Conservation (phyloP, 2,329 filamentous ascomycete genomes). For the Davidsoniella virescens region DNA sequence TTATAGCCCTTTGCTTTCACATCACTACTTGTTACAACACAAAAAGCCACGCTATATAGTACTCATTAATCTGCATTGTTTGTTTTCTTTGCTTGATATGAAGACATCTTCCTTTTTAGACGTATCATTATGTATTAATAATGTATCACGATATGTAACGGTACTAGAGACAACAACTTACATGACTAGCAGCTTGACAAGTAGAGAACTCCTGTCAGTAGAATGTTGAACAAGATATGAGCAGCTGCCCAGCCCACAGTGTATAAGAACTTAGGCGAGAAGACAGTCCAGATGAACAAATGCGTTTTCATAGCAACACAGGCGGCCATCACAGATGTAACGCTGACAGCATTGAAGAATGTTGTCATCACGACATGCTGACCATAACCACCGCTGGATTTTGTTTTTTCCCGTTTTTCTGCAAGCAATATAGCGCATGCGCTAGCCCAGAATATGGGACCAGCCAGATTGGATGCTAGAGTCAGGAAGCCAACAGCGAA, state of each 20-base stretch:
- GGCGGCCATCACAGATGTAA: conserved; percentile 69
- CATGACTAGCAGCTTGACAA: neutral
- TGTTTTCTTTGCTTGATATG: neutral
- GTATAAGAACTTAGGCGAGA: conserved; percentile 92
- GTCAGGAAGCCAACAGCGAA: conserved; percentile 67
- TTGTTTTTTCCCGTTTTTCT: conserved; percentile 9
- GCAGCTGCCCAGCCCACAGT: conserved; percentile 81
- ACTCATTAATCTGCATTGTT: too few relatives aligned
- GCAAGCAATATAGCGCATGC: conserved; percentile 46
- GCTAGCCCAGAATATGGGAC: conserved; percentile 71
- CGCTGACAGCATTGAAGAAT: conserved; percentile 47
- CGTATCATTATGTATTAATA: neutral
- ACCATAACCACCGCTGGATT: conserved; percentile 19
- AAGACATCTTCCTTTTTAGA: neutral
- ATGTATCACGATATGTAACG: neutral
- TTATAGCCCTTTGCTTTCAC: conserved; percentile 6
- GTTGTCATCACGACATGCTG: conserved; percentile 50
- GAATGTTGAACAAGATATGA: conserved; percentile 59
- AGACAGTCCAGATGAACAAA: conserved; percentile 97
- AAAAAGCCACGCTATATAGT: too few relatives aligned
- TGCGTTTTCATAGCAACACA: conserved; percentile 75
- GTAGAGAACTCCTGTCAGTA: conserved; percentile 41
- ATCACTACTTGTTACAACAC: neutral
- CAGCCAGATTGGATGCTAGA: conserved; percentile 83
- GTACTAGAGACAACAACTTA: neutral